Base-by-base conservation (phyloP, 2,329 filamentous ascomycete species). In the Diaporthe sp. region DNA sequence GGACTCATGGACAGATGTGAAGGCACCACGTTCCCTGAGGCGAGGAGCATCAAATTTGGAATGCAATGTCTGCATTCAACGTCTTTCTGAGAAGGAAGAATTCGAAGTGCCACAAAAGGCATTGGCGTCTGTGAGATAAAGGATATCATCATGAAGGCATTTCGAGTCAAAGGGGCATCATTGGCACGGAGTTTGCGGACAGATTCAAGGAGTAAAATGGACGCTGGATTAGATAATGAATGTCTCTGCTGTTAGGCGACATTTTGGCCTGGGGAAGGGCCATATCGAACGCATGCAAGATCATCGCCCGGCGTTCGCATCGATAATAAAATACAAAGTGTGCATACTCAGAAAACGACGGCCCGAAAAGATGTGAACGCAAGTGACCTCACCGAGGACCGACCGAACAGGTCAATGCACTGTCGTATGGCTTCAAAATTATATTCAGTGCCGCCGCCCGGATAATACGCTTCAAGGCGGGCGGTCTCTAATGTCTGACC, bases 391-490 rank as follows among this genome's bases (percentile, higher is more conserved):
- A 51, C 25, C 13, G 19, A n/a, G 28, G n/a, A n/a, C 28, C 5
- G 17, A 31, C 9, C 8, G 37, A 44, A 22, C 12, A 25, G 51
- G 13, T n/a, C 7, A 19, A 37, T 15, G 31, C 46, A 15, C 22
- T 1, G 19, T 17, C 9, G 19, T 25, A 17, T 37, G 44, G 51
- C 44, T 62, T 72, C n/a, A 13, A 31, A 53, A 42, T 62, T 42
- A 62, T 62, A 51, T 73, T 65, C 71, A 55, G 46, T 55, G 34
- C 71, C 46, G 58, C 42, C 17, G 71, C 57, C 46, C 34, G 19
- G 22, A 39, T 19, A 3, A 42, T 25, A 15, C 44, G 46, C 37
- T 53, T 42, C 71, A 34, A 42, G 58, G 34, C 58, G 46, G 28
- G 42, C 61, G 71, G 44, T 53, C 22, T 65, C 58, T 73, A 73